These are phyloP conservation scores for Elongisporangium undulatum DNA, from an alignment of 352 stramenopile genomes.

Conservation along the genomic window DNA sequence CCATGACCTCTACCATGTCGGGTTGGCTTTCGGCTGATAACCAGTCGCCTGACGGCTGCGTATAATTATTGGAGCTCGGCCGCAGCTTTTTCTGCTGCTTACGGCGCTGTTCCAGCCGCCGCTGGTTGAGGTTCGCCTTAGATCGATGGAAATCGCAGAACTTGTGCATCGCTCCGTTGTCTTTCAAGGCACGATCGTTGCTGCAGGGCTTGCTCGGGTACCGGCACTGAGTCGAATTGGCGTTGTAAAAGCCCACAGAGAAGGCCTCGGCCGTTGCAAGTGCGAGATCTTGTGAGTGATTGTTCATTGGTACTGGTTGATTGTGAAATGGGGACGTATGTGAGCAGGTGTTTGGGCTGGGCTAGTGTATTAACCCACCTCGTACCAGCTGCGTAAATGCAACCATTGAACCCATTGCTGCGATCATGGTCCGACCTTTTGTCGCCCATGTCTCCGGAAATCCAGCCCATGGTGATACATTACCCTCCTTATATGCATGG, in stretches of 20 bases:
- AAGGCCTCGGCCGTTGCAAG: not conserved
- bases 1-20: not conserved
- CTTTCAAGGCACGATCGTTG: slow-evolving; percentile 36
- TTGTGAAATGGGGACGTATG: not conserved
- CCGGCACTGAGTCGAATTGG: not conserved
- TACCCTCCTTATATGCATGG: not conserved
- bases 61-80: not conserved
- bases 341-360: not conserved
- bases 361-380: not conserved
- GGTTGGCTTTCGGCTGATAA: not conserved
- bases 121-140: slow-evolving; percentile 57
- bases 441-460: too few relatives aligned
- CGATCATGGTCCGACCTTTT: not conserved
- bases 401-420: not conserved
- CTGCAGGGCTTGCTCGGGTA: slow-evolving; percentile 60
- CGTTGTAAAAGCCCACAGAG: not conserved
- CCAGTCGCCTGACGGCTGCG: not conserved
- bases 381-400: not conserved
- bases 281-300: not conserved
- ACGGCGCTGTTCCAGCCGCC: slow-evolving; percentile 32
- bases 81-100: slow-evolving; percentile 7
- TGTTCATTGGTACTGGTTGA: not conserved
- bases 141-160: slow-evolving; percentile 53
- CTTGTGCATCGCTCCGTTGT: slow-evolving; percentile 45
- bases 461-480: not conserved